A percentile compares a stretch with the other conserved stretches of the same genome.
These are phyloP conservation scores for Elsinoe necatrix DNA, from an alignment of 2,329 filamentous ascomycete genomes.

Conservation along the genomic window DNA sequence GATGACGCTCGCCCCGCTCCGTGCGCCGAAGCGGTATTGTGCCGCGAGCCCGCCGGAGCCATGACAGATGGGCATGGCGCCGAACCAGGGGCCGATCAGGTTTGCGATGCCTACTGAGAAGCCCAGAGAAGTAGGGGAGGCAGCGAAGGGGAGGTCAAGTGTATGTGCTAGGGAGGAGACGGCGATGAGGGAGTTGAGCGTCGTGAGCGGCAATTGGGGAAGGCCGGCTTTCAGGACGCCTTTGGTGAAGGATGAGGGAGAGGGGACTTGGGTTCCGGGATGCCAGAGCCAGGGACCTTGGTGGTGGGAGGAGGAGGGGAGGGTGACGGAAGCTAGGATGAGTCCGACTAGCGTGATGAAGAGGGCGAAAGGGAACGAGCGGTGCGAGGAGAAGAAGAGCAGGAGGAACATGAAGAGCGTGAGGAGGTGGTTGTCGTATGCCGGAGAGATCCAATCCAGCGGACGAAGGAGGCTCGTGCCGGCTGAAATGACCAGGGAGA, in stretches of 20 bases:
- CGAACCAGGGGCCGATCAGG: conserved; percentile 78
- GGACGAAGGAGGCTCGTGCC: conserved; percentile 59
- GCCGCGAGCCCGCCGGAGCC: conserved; percentile 85
- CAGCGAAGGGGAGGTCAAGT: conserved; percentile 50
- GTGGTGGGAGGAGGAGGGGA: conserved; percentile 29
- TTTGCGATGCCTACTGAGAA: conserved; percentile 80
- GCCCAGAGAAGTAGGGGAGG: conserved; percentile 68
- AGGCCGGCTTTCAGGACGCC: conserved; percentile 61
- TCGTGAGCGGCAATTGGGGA: conserved; percentile 82
- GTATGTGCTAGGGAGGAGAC: conserved; percentile 71
- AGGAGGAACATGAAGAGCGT: conserved; percentile 63
- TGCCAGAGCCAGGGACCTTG: conserved; percentile 45
- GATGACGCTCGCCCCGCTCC: conserved; percentile 76
- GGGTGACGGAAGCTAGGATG: conserved; percentile 48
- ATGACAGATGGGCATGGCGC: conserved; percentile 91
- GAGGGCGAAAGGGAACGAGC: conserved; percentile 54
- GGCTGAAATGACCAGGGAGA: conserved; percentile 72
- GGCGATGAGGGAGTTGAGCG: conserved; percentile 85
- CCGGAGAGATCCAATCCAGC: conserved; percentile 58
- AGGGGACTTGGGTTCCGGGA: conserved; percentile 45
- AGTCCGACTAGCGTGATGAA: conserved; percentile 49
- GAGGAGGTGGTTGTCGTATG: conserved; percentile 72
- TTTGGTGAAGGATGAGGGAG: conserved; percentile 39
- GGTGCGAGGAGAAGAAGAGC: conserved; percentile 58
- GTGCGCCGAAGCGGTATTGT: conserved; percentile 83